phyloP scores from a whole-genome alignment of 148 eudicot species.

The Chenopodium suecicum region DNA sequence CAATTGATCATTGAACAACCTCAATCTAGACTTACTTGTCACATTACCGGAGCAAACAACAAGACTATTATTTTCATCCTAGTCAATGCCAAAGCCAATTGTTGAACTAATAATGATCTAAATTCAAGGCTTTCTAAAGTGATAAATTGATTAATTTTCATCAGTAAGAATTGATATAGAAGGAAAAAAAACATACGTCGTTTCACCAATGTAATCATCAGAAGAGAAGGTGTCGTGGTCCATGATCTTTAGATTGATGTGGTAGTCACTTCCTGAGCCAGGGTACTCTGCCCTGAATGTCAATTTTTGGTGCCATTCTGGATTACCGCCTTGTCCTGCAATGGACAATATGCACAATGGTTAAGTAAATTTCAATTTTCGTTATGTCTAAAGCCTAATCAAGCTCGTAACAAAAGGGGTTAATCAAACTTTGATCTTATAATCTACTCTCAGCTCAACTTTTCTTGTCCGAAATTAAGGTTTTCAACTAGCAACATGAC shows the following conservation, averaged over 20 bases:
- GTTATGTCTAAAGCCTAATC: not conserved
- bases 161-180: too few relatives aligned
- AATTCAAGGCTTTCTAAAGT: not conserved
- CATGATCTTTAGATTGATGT: constrained; percentile 52
- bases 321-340: constrained; percentile 60
- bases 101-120: too few relatives aligned
- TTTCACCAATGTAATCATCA: constrained; percentile 62
- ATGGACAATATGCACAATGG: not conserved
- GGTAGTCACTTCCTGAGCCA: constrained; percentile 43
- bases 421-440: not conserved
- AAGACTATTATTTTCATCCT: not conserved
- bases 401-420: not conserved
- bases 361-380: not conserved
- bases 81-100: not conserved
- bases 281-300: constrained; percentile 63
- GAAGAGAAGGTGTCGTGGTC: constrained; percentile 74
- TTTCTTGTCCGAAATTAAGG: too few relatives aligned
- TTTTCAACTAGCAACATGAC: too few relatives aligned
- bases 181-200: constrained; percentile 43
- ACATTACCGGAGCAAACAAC: not conserved
- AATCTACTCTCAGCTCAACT: too few relatives aligned
- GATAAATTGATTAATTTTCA: not conserved
- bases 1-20: too few relatives aligned
- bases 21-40: not conserved
- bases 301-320: constrained; percentile 64